phyloP scores from a whole-genome alignment of 306 rosid species.

The Cucurbita argyrosperma region DNA sequence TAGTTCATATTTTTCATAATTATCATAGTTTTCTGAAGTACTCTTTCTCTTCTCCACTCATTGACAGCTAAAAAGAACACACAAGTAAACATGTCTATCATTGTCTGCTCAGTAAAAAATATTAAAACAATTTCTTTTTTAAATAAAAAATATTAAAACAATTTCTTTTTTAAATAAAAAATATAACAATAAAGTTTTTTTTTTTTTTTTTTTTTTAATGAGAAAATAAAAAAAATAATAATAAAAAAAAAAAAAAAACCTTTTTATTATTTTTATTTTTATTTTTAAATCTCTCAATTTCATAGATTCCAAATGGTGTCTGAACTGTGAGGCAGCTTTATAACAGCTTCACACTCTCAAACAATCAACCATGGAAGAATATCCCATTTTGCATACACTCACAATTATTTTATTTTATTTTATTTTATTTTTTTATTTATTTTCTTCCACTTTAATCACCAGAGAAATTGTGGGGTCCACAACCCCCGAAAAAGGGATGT shows the following conservation, averaged over 20 bases:
- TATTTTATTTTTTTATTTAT: no score
- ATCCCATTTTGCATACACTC: background rate
- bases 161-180: no score
- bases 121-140: background rate
- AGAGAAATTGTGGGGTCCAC: background rate
- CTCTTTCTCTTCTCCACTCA: background rate
- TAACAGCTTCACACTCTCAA: slow-evolving; percentile 1
- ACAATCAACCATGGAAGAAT: background rate
- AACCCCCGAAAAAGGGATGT: no score
- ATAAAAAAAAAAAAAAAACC: no score
- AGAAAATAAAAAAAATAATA: background rate
- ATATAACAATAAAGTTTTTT: background rate
- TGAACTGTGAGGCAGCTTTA: slow-evolving; percentile 1
- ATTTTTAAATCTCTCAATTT: background rate
- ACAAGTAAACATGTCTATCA: background rate
- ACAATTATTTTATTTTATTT: background rate
- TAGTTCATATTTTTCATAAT: no score
- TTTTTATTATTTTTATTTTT: background rate
- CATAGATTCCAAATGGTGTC: slow-evolving; percentile 3
- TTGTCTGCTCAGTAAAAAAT: background rate
- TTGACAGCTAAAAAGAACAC: background rate
- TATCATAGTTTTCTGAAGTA: no score
- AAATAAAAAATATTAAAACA: no score
- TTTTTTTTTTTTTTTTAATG: background rate
- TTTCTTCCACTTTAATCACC: background rate